These are phyloP conservation scores for Diaporthe citri DNA, from an alignment of 2,329 filamentous ascomycete species.

Conservation along the genomic window DNA sequence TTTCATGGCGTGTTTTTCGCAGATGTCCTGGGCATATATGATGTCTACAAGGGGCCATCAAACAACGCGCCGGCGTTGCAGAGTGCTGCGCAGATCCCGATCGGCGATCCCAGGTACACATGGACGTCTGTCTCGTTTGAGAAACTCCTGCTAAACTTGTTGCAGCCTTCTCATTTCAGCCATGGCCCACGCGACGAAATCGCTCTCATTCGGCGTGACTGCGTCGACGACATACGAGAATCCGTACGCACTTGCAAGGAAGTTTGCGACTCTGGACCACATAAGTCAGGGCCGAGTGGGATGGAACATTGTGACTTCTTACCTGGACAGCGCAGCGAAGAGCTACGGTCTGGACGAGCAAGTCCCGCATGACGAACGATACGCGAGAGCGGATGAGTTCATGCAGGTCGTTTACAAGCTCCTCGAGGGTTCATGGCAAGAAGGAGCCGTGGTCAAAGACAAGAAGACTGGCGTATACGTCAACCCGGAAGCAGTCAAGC, in stretches of 20 bases:
- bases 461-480: slow-evolving; percentile 18
- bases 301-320: slow-evolving; percentile 78
- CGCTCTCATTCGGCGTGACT: slow-evolving; percentile 77
- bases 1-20: slow-evolving; percentile 55
- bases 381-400: slow-evolving; percentile 74
- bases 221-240: slow-evolving; percentile 78
- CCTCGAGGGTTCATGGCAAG: slow-evolving; percentile 21
- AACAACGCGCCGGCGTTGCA: slow-evolving; percentile 71
- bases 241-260: slow-evolving; percentile 75
- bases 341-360: slow-evolving; percentile 66
- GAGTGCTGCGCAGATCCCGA: slow-evolving; percentile 77
- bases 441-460: slow-evolving; percentile 21
- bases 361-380: slow-evolving; percentile 72
- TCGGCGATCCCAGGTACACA: slow-evolving; percentile 74
- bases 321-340: slow-evolving; percentile 77
- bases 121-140: too few species aligned
- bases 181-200: slow-evolving; percentile 78
- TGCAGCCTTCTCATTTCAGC: slow-evolving; percentile 58
- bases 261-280: slow-evolving; percentile 77
- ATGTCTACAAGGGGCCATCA: slow-evolving; percentile 72
- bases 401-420: slow-evolving; percentile 75
- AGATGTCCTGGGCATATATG: slow-evolving; percentile 69
- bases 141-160: background rate
- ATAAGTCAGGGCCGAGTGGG: slow-evolving; percentile 72
- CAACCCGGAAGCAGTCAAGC: slow-evolving; percentile 5